Percentiles rank a stretch among this genome's conserved stretches.
These are phyloP conservation scores for Salvia rosmarinus DNA, from an alignment of 257 asterid genomes.

Conservation along the genomic window DNA sequence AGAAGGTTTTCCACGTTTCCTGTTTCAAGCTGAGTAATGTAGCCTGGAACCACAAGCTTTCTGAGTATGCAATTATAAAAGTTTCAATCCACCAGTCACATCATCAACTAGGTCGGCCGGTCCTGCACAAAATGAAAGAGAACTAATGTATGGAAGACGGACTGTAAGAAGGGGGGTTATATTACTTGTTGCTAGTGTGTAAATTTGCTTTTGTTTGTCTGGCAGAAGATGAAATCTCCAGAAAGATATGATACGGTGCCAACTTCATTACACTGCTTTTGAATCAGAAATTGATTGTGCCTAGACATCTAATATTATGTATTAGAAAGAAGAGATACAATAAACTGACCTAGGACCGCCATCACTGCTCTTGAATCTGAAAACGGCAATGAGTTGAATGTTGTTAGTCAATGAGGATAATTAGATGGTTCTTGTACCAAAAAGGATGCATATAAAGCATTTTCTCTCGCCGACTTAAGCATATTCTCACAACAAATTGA, in stretches of 20 bases:
- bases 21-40: conserved; percentile 17
- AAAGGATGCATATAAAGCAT: neutral
- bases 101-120: conserved; percentile 95
- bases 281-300: neutral
- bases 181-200: neutral
- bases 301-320: conserved; percentile 2
- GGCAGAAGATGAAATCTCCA: neutral
- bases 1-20: conserved; percentile 22
- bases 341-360: conserved; percentile 81
- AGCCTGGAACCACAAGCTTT: conserved; percentile 17
- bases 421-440: neutral
- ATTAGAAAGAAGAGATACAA: neutral
- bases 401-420: conserved; percentile 27
- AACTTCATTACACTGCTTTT: neutral
- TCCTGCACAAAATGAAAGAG: conserved; percentile 57
- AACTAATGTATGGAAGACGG: neutral
- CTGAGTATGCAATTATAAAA: conserved; percentile 48
- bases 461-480: neutral
- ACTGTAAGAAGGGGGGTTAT: neutral
- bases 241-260: neutral
- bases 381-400: conserved; percentile 28
- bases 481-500: neutral
- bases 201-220: neutral
- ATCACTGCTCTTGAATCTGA: conserved; percentile 98
- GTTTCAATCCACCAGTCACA: conserved; percentile 94